These are phyloP conservation scores for Pyrus hybrid DNA, from an alignment of 331 rosid genomes.

Conservation along the genomic window DNA sequence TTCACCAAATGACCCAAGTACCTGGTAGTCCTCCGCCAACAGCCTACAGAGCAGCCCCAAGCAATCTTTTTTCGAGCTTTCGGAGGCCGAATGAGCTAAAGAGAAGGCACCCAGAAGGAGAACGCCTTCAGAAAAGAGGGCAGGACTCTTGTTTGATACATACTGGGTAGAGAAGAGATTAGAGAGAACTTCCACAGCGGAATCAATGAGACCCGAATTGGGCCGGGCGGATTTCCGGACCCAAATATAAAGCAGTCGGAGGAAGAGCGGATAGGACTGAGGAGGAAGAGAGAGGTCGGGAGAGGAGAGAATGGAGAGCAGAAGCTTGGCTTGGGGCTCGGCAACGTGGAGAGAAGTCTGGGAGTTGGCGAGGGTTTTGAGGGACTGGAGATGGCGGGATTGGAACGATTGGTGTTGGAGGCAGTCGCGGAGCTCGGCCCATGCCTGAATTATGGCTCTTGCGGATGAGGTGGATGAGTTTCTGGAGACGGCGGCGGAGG, in stretches of 20 bases:
- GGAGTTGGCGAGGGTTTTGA: constrained; percentile 54
- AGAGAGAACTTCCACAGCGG: constrained; percentile 34
- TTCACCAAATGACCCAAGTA: constrained; percentile 29
- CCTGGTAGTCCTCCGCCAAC: constrained; percentile 26
- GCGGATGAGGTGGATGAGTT: constrained; percentile 42
- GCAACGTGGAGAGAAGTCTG: constrained; percentile 75
- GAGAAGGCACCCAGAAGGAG: constrained; percentile 64
- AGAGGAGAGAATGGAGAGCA: constrained; percentile 52
- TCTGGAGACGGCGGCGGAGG: constrained; percentile 1
- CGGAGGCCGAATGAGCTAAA: constrained; percentile 39
- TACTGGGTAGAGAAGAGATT: constrained; percentile 20
- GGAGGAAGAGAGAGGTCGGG: constrained; percentile 33
- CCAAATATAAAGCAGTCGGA: constrained; percentile 73
- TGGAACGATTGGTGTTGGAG: constrained; percentile 35
- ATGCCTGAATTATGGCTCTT: constrained; percentile 67
- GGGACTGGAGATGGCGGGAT: constrained; percentile 43
- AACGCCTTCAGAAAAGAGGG: constrained; percentile 39
- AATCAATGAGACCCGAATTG: constrained; percentile 34
- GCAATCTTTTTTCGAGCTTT: constrained; percentile 37
- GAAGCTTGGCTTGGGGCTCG: constrained; percentile 75
- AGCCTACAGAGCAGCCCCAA: constrained; percentile 42
- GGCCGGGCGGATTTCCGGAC: constrained; percentile 64
- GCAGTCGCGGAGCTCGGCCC: constrained; percentile 67
- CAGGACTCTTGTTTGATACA: constrained; percentile 25
- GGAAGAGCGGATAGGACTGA: constrained; percentile 43